A percentile compares a stretch with the other conserved stretches of the same genome.
phyloP scores from a whole-genome alignment of 345 rosid species.

The Hibiscus mutabilis region DNA sequence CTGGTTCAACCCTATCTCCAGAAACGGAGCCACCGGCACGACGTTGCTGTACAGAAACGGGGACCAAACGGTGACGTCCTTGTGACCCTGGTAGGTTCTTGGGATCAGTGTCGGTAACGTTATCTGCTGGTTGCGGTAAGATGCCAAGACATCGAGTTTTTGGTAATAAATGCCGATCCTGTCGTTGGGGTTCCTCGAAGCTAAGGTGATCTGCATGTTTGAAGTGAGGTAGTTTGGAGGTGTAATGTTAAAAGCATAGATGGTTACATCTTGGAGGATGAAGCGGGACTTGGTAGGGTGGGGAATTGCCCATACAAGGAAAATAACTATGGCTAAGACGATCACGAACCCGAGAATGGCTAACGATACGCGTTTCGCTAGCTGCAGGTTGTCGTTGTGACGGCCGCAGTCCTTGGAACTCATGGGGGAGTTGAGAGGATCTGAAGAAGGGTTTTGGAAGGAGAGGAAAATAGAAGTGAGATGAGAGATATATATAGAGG shows the following conservation, averaged over 20 bases:
- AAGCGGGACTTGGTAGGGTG: neutral
- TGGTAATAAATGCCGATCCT: neutral
- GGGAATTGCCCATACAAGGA: neutral
- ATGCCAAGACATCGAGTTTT: neutral
- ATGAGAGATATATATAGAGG: neutral
- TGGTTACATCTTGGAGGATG: neutral
- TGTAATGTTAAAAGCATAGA: neutral
- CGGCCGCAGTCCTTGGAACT: neutral
- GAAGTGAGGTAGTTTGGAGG: neutral
- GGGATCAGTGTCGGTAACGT: neutral
- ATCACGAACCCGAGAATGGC: neutral
- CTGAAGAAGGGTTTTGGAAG: neutral
- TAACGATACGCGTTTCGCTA: too few relatives aligned
- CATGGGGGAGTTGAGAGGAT: neutral
- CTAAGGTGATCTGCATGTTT: neutral
- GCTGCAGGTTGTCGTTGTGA: neutral
- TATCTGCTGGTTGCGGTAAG: neutral
- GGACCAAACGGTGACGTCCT: neutral
- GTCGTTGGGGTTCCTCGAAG: neutral
- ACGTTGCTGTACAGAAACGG: neutral
- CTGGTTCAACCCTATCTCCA: neutral
- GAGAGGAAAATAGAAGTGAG: neutral
- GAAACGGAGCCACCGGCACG: neutral
- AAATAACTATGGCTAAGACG: neutral
- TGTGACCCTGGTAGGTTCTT: neutral